A percentile compares a stretch with the other conserved stretches of the same genome.
These are phyloP conservation scores for Strobilomyces confusus DNA, from an alignment of 768 basidiomycete genomes.

Conservation along the genomic window DNA sequence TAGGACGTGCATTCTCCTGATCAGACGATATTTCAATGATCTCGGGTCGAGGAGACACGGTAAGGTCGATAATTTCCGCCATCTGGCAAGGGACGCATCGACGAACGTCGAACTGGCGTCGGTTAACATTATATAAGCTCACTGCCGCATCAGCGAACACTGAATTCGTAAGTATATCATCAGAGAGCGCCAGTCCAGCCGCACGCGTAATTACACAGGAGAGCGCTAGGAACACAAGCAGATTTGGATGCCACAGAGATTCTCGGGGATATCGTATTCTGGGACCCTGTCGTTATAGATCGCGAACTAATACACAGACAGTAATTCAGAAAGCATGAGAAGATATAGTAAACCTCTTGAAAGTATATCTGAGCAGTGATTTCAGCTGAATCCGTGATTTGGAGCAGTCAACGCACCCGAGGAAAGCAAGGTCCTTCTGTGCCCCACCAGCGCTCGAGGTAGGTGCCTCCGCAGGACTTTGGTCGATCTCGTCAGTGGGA, in stretches of 20 bases:
- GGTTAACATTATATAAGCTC: too few species aligned
- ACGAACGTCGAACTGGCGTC: too few species aligned
- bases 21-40: slow-evolving; percentile 32
- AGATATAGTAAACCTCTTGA: slow-evolving; percentile 70
- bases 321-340: slow-evolving; percentile 46
- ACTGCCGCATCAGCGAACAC: too few species aligned
- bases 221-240: too few species aligned
- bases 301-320: neutral
- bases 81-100: slow-evolving; percentile 11
- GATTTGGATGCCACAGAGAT: too few species aligned
- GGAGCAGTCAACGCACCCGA: slow-evolving; percentile 42
- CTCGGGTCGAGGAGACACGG: slow-evolving; percentile 26
- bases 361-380: slow-evolving; percentile 55
- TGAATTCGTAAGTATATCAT: too few species aligned
- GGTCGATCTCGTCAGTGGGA: slow-evolving; percentile 91
- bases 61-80: slow-evolving; percentile 34
- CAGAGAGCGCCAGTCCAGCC: too few species aligned
- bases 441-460: slow-evolving; percentile 37
- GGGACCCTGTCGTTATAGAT: neutral
- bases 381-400: slow-evolving; percentile 1
- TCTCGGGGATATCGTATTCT: neutral
- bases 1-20: slow-evolving; percentile 7
- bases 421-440: slow-evolving; percentile 61
- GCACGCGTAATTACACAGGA: too few species aligned
- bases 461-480: slow-evolving; percentile 50